Base-by-base conservation (phyloP, 108 stramenopile species). In the Nitzschia palea region DNA sequence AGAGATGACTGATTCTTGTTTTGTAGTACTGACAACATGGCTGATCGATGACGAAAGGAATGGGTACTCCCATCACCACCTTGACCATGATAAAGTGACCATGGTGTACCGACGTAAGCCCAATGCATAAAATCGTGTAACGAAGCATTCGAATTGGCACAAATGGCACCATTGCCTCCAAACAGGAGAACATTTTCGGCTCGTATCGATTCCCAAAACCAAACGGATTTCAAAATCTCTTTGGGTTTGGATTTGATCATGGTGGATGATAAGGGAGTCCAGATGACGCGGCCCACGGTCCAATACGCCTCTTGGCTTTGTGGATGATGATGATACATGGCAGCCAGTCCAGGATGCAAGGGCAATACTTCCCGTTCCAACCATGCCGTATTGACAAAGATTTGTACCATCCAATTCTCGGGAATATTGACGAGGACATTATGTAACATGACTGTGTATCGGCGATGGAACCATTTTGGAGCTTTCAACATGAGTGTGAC, bases 381-480 rank as follows among this genome's bases (percentile, higher is more conserved):
- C 78, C 68, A 86, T 2, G 28, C 42, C 14, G 37, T 60, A 70
- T 82, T 77, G 55, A 67, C 62, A 29, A 86, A 74, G 14, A 86
- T 31, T 60, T 86, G 85, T 8, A 86, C 36, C 3, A 18, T 45
- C 85, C 85, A 86, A 48, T 28, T 45, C 8, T 28, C 9, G 10
- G 77, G 71, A 10, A 73, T 53, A 45, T 86, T 86, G 34, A 45
- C 36, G 3, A 82, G 26, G 17, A 50, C 81, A 55, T 86, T 86
- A 67, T 77, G 69, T 17, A 82, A 12, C 79, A 86, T 82, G 22
- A 42, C 44, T 0, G 79, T 74, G 50, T 80, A 86, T 22, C 85
- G 60, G 50, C 81, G 57, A 59, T 86, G 85, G 47, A 86, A 82
- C 85, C 85, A 86, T 36, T 77, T 72, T 30, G 85, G 85, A 30